Base-by-base conservation (phyloP, 345 rosid genomes). In the Jatropha curcas region DNA sequence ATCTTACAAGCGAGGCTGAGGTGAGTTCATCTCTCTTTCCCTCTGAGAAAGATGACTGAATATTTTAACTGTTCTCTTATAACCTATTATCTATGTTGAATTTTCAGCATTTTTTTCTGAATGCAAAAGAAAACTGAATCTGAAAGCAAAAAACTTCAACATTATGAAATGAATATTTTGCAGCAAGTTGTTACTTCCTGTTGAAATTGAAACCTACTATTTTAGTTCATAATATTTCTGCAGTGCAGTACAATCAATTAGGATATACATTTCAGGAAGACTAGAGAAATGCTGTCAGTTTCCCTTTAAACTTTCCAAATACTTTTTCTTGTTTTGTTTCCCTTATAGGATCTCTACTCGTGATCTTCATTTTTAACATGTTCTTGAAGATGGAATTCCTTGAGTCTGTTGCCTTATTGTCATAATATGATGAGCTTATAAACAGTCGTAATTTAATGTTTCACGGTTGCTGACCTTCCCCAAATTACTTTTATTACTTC, bases 1-100 rank as follows among this genome's bases (percentile, higher is more conserved):
- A 86, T 70, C 94, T 92, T 53, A 35, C 73, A 33, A 82, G 73
- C 79, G 98, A 89, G 74, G 76, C 89, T 71, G 92, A 95, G 91
- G 98, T 88, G 63, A 83, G 89, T 73, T 72, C 11, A 19, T 41
- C 57, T 64, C 53, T 30, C 55, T 34, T 35, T 45, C 31, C 45
- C 55, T 45, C 51, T n/a, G 24, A 3, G 19, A 65, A 48, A 71
- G 11, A 53, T 33, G 50, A 35, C 57, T 13, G 34, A 64, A n/a
- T 39, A 27, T 39, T 24, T 41, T 65, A 53, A n/a, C 25, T 33
- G 7, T 6, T 60, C 24, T 16, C 19, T 7, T 46, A 2, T 64
- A n/a, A 41, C 30, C 52, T 39, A 60, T 61, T 20, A 11, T 35
- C 28, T 8, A 56, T 17, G 3, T 3, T 61, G 45, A 61, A 6